These are phyloP conservation scores for Pseudocercospora cruenta DNA, from an alignment of 2,329 filamentous ascomycete genomes.

Conservation along the genomic window DNA sequence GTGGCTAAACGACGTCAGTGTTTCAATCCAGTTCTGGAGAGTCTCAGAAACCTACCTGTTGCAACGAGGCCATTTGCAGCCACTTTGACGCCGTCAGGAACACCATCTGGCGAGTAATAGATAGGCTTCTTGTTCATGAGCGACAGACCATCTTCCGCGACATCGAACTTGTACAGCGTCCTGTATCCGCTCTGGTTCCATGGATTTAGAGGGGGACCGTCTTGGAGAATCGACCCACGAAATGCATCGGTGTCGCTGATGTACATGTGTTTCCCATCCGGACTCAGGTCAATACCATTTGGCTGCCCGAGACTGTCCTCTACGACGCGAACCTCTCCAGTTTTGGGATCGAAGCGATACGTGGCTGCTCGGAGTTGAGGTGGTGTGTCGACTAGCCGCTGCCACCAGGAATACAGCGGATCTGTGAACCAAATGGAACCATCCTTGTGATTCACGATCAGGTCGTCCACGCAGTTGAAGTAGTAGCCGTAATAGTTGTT, in stretches of 20 bases:
- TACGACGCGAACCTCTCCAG: constrained; percentile 46
- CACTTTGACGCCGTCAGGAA: background rate
- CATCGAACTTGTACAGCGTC: constrained; percentile 25
- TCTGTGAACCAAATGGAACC: constrained; percentile 57
- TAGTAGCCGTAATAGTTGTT: constrained; percentile 54
- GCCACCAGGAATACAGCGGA: constrained; percentile 32
- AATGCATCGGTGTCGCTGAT: constrained; percentile 47
- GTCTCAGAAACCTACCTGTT: background rate
- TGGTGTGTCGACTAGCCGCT: constrained; percentile 13
- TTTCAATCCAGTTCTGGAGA: constrained; percentile 31
- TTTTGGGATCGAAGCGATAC: constrained; percentile 48
- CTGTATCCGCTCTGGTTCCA: constrained; percentile 16
- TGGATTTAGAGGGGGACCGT: constrained; percentile 11
- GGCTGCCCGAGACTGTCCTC: constrained; percentile 47
- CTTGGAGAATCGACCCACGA: background rate
- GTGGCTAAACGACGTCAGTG: constrained; percentile 34
- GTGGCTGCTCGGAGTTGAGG: constrained; percentile 28
- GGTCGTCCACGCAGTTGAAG: constrained; percentile 49
- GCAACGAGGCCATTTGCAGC: background rate
- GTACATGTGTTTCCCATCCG: constrained; percentile 49
- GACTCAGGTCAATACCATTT: constrained; percentile 53
- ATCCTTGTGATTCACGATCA: constrained; percentile 44
- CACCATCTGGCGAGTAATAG: background rate
- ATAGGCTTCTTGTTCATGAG: constrained; percentile 21
- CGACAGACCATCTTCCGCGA: constrained; percentile 14